A percentile compares a stretch with the other conserved stretches of the same genome.
phyloP scores from a whole-genome alignment of 139 green algal species.

The Chlorella ohadii region DNA sequence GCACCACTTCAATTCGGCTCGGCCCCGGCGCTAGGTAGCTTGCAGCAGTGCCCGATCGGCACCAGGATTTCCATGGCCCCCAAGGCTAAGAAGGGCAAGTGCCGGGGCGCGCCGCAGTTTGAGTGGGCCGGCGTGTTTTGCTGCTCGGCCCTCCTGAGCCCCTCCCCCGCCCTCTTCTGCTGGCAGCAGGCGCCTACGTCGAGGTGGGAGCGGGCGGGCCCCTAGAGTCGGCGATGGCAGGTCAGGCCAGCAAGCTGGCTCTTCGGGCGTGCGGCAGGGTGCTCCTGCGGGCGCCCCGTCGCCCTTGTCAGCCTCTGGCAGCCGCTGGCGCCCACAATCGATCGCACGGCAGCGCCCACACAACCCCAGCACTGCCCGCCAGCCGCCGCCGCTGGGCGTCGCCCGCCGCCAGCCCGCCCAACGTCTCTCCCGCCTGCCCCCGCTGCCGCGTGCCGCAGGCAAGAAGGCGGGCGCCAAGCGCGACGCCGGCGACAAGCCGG shows the following conservation, averaged over 20 bases:
- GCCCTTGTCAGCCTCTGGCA: too few relatives aligned
- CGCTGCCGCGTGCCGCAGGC: neutral
- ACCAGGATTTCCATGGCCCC: neutral
- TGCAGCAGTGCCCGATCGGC: too few relatives aligned
- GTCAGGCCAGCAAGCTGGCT: neutral
- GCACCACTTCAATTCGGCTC: too few relatives aligned
- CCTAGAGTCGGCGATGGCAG: constrained; percentile 23
- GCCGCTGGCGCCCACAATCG: too few relatives aligned
- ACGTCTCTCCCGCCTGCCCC: neutral
- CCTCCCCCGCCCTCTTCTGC: too few relatives aligned
- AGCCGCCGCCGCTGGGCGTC: neutral
- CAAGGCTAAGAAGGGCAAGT: constrained; percentile 20
- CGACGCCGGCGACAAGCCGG: constrained; percentile 22
- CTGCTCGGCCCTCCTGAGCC: neutral
- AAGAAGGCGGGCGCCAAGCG: constrained; percentile 32
- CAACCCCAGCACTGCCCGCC: too few relatives aligned
- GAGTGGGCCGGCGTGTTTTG: neutral
- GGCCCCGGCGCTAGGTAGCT: too few relatives aligned
- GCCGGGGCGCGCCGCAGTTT: neutral
- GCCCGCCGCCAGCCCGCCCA: neutral
- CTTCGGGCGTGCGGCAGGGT: too few relatives aligned
- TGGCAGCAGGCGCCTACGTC: constrained; percentile 26
- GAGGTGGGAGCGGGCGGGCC: constrained; percentile 21
- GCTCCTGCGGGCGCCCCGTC: too few relatives aligned
- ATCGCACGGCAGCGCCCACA: too few relatives aligned